Percentiles rank a stretch among this genome's conserved stretches.
Conservation (phyloP, 2,329 filamentous ascomycete species). For the Neopestalotiopsis rosae region DNA sequence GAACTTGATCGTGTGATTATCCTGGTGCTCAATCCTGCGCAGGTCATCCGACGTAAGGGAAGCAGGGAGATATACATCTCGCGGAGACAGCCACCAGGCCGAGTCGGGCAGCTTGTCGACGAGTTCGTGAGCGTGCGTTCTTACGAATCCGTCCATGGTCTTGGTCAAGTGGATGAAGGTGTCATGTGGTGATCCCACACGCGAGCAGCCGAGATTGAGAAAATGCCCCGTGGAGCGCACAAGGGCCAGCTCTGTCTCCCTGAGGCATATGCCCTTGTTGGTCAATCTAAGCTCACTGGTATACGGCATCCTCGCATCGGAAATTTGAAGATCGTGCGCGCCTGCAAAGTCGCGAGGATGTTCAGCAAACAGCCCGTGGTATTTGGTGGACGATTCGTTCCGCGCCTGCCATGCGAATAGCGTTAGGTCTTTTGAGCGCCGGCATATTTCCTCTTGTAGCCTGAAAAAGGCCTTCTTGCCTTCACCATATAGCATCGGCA, state of each 20-base stretch:
- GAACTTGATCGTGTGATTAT: not conserved
- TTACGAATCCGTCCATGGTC: slow-evolving; percentile 11
- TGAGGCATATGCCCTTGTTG: slow-evolving; percentile 10
- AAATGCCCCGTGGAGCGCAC: not conserved
- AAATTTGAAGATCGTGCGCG: not conserved
- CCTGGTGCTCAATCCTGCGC: slow-evolving; percentile 1
- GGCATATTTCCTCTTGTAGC: slow-evolving; percentile 34
- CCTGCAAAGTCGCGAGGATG: slow-evolving; percentile 6
- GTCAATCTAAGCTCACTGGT: slow-evolving; percentile 9
- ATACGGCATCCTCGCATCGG: not conserved
- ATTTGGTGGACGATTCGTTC: not conserved
- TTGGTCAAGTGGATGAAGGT: slow-evolving; percentile 3
- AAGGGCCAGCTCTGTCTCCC: slow-evolving; percentile 5
- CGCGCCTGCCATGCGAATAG: slow-evolving; percentile 10
- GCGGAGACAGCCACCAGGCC: not conserved
- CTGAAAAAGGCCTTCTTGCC: slow-evolving; percentile 32
- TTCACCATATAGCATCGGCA: slow-evolving; percentile 38
- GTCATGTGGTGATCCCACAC: not conserved
- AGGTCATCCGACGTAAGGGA: not conserved
- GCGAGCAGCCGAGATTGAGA: slow-evolving; percentile 4
- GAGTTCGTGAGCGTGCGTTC: not conserved
- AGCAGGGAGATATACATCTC: not conserved
- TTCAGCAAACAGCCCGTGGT: slow-evolving; percentile 9
- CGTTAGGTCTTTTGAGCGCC: slow-evolving; percentile 7
- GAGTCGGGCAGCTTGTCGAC: not conserved